Evolutionary conservation across 2,329 filamentous ascomycete genomes (phyloP).

Genomic region (Penicillium sp.): DNA sequence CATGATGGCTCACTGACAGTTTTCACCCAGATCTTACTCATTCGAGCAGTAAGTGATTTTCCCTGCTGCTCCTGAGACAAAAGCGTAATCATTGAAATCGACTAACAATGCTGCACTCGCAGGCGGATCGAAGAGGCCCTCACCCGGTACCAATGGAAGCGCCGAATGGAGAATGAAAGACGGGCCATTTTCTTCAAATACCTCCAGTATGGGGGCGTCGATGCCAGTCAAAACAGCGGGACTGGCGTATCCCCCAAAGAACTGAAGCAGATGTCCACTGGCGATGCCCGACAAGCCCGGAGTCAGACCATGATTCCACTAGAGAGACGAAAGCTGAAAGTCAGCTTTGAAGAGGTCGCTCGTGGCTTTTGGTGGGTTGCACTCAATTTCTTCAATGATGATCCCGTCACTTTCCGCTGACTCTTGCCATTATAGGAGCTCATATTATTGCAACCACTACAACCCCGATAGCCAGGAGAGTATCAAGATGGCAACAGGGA

Average conservation of each 20-base stretch:
- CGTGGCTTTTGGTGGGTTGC: conserved; percentile 68
- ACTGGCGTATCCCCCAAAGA: conserved; percentile 57
- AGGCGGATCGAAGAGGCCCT: conserved; percentile 82
- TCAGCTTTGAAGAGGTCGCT: conserved; percentile 74
- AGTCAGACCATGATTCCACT: conserved; percentile 44
- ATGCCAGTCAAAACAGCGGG: conserved; percentile 57
- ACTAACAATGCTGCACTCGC: conserved; percentile 4
- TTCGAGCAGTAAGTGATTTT: conserved; percentile 51
- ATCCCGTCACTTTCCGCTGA: too few relatives aligned
- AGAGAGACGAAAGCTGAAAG: conserved; percentile 61
- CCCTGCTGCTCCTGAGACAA: too few relatives aligned
- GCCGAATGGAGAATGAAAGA: conserved; percentile 63
- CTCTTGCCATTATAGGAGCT: conserved; percentile 40
- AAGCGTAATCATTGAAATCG: too few relatives aligned
- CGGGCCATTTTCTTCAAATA: conserved; percentile 69
- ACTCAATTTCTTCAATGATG: too few relatives aligned
- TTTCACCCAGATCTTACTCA: conserved; percentile 18
- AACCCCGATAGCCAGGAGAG: conserved; percentile 49
- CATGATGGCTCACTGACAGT: not conserved
- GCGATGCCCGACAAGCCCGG: conserved; percentile 58
- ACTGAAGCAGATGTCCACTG: conserved; percentile 55
- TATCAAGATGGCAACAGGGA: conserved; percentile 56
- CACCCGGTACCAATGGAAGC: conserved; percentile 69
- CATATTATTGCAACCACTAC: conserved; percentile 52
- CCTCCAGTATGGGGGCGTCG: conserved; percentile 75